Evolutionary conservation across 179 eudicot genomes (phyloP), one percentile per base, ranked within the genome.

Genomic region (Heliamphora pulchella): DNA sequence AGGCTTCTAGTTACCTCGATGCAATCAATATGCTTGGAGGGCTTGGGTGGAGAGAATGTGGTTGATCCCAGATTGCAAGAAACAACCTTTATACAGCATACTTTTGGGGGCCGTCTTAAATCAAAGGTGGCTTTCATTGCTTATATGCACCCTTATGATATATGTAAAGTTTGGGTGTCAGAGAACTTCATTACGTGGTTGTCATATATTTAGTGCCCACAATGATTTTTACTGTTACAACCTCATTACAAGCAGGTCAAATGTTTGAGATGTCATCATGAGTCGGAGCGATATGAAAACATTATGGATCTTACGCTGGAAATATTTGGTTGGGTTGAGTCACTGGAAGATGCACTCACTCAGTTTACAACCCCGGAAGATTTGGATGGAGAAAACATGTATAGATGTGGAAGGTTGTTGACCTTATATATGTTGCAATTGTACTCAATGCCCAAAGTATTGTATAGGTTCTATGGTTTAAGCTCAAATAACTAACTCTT

Each of bases 361-460:
- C 98, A 94, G 86, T 94, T 93, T 81, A 94, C 98, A 48, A 86
- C 90, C 51, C 87, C 91, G 39, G 98, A 94, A 84, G 96, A 94
- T 88, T 89, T 94, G 86, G 98, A 93, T 84, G 98, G 98, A 66
- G 97, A 94, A 81, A 94, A 94, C 83, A 94, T 90, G 97, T 94
- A 94, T 85, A 86, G 92, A 90, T 94, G 98, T 88, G 96, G 88
- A 89, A 94, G 97, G 98, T 94, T 77, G 90, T 80, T 48, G 43
- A 48, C 41, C 5, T 50, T 66, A 47, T 64, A 63, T 13, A 53
- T 58, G 58, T 71, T 59, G 39, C 14, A 13, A 31, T 80, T 57
- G 44, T 48, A 22, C 47, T 13, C 62, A 53, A 55, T 44, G 55
- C 59, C 15, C 43, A 13, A 46, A 14, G 58, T 17, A 44, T 71